phyloP scores from a whole-genome alignment of 306 rosid species.

The Rosa lucieae region DNA sequence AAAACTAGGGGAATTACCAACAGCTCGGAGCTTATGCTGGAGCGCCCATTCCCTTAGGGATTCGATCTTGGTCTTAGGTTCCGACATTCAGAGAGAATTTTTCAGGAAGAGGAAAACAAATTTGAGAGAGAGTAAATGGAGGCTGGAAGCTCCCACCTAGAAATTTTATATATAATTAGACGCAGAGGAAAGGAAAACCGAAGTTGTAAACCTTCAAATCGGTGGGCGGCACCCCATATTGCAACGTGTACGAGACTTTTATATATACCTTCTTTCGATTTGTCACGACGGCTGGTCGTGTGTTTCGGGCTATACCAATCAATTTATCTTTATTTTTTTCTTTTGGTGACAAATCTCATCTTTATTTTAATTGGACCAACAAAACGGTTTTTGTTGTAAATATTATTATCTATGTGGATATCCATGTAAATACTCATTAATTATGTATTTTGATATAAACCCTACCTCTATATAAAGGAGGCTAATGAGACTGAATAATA shows the following conservation, averaged over 20 bases:
- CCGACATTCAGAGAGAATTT: constrained; percentile 53
- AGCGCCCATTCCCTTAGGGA: constrained; percentile 73
- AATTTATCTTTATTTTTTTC: too few relatives aligned
- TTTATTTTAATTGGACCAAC: too few relatives aligned
- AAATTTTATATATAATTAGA: background rate
- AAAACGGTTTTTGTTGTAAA: too few relatives aligned
- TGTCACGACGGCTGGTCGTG: background rate
- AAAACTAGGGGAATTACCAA: constrained; percentile 49
- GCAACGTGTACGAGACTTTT: background rate
- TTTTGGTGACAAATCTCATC: too few relatives aligned
- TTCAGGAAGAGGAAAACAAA: background rate
- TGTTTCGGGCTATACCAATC: background rate
- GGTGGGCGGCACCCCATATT: constrained; percentile 23
- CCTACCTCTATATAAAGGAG: too few relatives aligned
- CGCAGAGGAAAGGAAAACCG: constrained; percentile 31
- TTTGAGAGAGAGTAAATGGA: background rate
- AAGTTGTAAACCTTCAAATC: constrained; percentile 36
- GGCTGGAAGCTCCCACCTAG: background rate
- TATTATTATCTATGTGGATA: too few relatives aligned
- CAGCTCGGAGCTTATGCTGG: constrained; percentile 90
- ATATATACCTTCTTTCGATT: background rate
- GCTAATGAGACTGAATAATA: too few relatives aligned
- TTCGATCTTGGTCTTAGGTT: constrained; percentile 58
- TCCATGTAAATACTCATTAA: too few relatives aligned
- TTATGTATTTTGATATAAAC: too few relatives aligned